These are phyloP conservation scores for Anisodus tanguticus DNA, from an alignment of 257 asterid species.

Conservation along the genomic window DNA sequence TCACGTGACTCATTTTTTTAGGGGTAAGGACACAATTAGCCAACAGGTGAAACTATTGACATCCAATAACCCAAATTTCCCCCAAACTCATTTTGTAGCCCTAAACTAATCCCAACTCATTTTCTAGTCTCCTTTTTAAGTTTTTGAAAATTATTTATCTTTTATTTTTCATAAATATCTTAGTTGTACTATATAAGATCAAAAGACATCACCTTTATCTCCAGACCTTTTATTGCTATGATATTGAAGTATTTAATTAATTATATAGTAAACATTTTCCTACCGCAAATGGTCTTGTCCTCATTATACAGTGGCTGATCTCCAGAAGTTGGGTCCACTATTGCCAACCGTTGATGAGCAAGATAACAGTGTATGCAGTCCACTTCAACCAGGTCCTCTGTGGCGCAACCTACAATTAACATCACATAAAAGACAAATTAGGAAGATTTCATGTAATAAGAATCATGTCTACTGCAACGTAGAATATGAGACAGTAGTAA, in stretches of 20 bases:
- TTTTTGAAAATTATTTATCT: too few species aligned
- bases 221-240: background rate
- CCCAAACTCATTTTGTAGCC: too few species aligned
- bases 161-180: too few species aligned
- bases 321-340: conserved; percentile 94
- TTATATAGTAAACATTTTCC: conserved; percentile 30
- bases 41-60: too few species aligned
- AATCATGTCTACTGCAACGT: background rate
- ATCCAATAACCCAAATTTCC: too few species aligned
- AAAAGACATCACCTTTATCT: conserved; percentile 15
- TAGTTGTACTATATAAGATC: background rate
- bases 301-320: conserved; percentile 97
- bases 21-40: too few species aligned
- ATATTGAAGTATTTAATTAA: background rate
- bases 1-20: too few species aligned
- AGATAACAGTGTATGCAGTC: conserved; percentile 88
- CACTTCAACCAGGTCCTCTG: conserved; percentile 99
- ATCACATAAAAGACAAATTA: conserved; percentile 29
- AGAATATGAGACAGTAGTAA: background rate
- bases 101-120: too few species aligned
- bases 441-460: conserved; percentile 5
- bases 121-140: too few species aligned
- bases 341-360: conserved; percentile 94
- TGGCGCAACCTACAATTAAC: conserved; percentile 76
- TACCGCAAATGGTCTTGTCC: conserved; percentile 96